Evolutionary conservation across 495 filamentous ascomycete genomes (phyloP), one percentile per base, ranked within the genome.

Genomic region (Penicillium atrosanguineum): DNA sequence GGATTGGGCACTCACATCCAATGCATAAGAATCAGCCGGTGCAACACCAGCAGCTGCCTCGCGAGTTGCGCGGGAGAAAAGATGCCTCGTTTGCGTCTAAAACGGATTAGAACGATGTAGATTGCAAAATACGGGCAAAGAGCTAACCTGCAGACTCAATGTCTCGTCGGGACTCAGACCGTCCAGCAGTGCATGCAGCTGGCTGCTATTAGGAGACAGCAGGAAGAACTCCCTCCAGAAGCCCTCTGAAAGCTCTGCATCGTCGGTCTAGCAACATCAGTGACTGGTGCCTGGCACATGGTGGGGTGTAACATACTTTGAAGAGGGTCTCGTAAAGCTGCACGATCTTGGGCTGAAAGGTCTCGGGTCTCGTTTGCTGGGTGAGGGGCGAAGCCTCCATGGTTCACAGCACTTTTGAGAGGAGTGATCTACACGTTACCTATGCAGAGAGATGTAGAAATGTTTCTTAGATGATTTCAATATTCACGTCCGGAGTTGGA

Each of bases 211-310:
- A 28, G 94, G 92, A 45, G 81, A 81, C 44, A 96, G 78, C 38
- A 97, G 78, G 71, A 97, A 98, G 72, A 97, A 90, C 72, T 97
- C 93, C 48, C 83, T 80, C 95, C 94, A 99, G 72, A 97, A 99
- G 8, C 91, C 94, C 54, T 96, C 90, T 0, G 87, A 81, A 46
- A 84, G 84, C 36, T 89, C 85, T 37, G 79, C 71, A 41, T 90
- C 87, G 14, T 69, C 42, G 25, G 19, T 43, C 43, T 23, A 47
- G 41, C 7, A 43, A 45, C 53, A 46, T 51, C 29, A 40, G 37
- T 39, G 38, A 12, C 34, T 26, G 47, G 11, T 26, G 36, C 11
- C 23, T n/a, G 25, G 28, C 39, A 43, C 40, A 25, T 50, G 23
- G 20, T 25, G 55, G 12, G 48, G 36, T 23, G 45, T 41, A 39